Base-by-base conservation (phyloP, 2,329 filamentous ascomycete genomes). In the Aspergillus sp. region DNA sequence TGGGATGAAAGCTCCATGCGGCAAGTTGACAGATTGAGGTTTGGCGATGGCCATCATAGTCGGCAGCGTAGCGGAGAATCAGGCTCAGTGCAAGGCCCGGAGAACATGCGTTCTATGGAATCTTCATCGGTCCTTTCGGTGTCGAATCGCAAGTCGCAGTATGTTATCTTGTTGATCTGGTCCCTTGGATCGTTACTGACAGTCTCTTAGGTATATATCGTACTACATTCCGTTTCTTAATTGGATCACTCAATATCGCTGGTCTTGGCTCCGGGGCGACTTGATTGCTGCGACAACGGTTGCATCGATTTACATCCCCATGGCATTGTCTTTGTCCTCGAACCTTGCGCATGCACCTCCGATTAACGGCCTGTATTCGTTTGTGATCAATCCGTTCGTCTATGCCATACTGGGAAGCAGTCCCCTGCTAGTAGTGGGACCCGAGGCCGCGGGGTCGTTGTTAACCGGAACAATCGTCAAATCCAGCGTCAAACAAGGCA, bases 231-330 rank as follows among this genome's bases (percentile, higher is more conserved):
- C 94, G 0, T 89, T 92, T 56, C 76, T 96, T 59, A 91, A 87
- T 58, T 99, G 94, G 94, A 87, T 95, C 56, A 80, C 79, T 48
- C 90, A 96, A 73, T 99, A 99, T 73, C 84, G 82, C 61, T 86
- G 84, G 81, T 82, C 84, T 3, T 96, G 89, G 72, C 72, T 97
- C 45, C 84, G 87, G 61, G 94, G 94, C 45, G 94, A 99, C 71
- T 75, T 97, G 16, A 79, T 95, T 13, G 88, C 93, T 8, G 92
- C 93, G 45, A 71, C 97, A 57, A 97, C 94, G n/a, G 87, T 99
- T 76, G 90, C 93, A n/a, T 96, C 92, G 22, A 94, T 99, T 76
- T 99, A 99, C 71, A 88, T 99, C 35, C 94, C 94, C 47, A 96
- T 99, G 92, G 88, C 91, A 0, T 82, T 99, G 13, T 97, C 94